These are phyloP conservation scores for Tardiomyces blankii DNA, from an alignment of 1,139 yeast genomes.

Conservation along the genomic window DNA sequence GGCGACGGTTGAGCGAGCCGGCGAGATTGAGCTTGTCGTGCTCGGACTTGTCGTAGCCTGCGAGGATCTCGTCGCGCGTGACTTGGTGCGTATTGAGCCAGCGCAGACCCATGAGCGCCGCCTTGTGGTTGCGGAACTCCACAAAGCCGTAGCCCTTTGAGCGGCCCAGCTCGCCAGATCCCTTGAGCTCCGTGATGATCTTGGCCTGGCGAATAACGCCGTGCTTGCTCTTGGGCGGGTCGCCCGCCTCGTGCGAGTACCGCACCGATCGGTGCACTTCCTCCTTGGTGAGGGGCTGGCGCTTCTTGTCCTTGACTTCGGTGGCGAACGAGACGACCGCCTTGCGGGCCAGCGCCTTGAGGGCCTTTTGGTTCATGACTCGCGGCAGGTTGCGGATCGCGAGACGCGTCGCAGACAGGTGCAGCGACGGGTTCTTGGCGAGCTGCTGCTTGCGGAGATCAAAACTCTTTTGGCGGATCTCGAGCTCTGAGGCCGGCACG, in stretches of 20 bases:
- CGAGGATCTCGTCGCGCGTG: slow-evolving; percentile 53
- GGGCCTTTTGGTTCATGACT: slow-evolving; percentile 76
- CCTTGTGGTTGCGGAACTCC: slow-evolving; percentile 84
- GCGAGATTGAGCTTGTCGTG: slow-evolving; percentile 4
- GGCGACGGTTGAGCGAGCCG: slow-evolving; percentile 46
- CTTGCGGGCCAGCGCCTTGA: slow-evolving; percentile 86
- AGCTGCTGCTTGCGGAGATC: slow-evolving; percentile 81
- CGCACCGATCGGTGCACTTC: slow-evolving; percentile 73
- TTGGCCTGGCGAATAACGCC: slow-evolving; percentile 94
- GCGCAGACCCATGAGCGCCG: slow-evolving; percentile 92
- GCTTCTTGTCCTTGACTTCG: slow-evolving; percentile 60
- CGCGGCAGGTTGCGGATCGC: slow-evolving; percentile 92
- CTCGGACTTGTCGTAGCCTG: slow-evolving; percentile 50
- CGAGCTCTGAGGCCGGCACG: slow-evolving; percentile 64
- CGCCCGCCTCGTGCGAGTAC: slow-evolving; percentile 42
- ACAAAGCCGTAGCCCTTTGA: slow-evolving; percentile 95
- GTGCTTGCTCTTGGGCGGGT: slow-evolving; percentile 37
- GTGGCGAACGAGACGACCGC: slow-evolving; percentile 95
- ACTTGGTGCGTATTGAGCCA: slow-evolving; percentile 96
- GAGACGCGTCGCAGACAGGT: slow-evolving; percentile 82
- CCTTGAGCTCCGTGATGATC: slow-evolving; percentile 79
- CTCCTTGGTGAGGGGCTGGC: slow-evolving; percentile 86
- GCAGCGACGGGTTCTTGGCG: slow-evolving; percentile 81
- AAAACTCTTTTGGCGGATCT: slow-evolving; percentile 80
- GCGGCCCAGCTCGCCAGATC: slow-evolving; percentile 73